These are phyloP conservation scores for Helotiales sp. DNA, from an alignment of 2,329 filamentous ascomycete species.

Conservation along the genomic window DNA sequence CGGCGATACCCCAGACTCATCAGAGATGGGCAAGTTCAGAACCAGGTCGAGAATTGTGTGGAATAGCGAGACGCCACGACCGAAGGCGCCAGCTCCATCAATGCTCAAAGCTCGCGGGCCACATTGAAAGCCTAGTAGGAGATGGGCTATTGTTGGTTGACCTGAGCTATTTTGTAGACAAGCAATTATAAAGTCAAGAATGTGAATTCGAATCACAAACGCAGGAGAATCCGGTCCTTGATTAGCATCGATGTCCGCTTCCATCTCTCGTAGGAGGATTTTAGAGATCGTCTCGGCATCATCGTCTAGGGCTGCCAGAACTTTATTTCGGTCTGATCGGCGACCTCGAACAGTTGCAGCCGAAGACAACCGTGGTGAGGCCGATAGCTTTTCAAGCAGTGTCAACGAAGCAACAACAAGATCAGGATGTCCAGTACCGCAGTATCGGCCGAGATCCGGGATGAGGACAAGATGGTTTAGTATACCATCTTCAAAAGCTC, in stretches of 20 bases:
- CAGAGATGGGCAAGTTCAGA: constrained; percentile 62
- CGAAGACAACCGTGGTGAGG: constrained; percentile 62
- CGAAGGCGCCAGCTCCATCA: constrained; percentile 68
- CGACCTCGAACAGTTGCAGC: constrained; percentile 24
- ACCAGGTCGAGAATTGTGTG: constrained; percentile 77
- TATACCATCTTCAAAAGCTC: constrained; percentile 91
- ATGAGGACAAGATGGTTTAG: constrained; percentile 78
- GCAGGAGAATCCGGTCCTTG: constrained; percentile 67
- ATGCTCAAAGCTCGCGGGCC: constrained; percentile 69
- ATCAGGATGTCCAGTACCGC: constrained; percentile 78
- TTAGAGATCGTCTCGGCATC: constrained; percentile 78
- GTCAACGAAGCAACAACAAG: constrained; percentile 79
- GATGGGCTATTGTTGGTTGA: constrained; percentile 84
- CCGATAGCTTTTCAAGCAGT: constrained; percentile 82
- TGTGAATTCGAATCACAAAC: constrained; percentile 79
- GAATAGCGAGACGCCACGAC: constrained; percentile 73
- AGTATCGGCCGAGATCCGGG: constrained; percentile 82
- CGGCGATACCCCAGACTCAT: constrained; percentile 54
- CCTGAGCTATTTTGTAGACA: constrained; percentile 75
- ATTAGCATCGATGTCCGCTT: constrained; percentile 69
- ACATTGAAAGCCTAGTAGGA: constrained; percentile 85
- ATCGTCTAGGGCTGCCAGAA: constrained; percentile 84
- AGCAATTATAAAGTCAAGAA: constrained; percentile 82
- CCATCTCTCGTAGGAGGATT: constrained; percentile 69
- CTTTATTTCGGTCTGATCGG: constrained; percentile 68